These are phyloP conservation scores for Boletus rex-veris DNA, from an alignment of 768 basidiomycete genomes.

Conservation along the genomic window DNA sequence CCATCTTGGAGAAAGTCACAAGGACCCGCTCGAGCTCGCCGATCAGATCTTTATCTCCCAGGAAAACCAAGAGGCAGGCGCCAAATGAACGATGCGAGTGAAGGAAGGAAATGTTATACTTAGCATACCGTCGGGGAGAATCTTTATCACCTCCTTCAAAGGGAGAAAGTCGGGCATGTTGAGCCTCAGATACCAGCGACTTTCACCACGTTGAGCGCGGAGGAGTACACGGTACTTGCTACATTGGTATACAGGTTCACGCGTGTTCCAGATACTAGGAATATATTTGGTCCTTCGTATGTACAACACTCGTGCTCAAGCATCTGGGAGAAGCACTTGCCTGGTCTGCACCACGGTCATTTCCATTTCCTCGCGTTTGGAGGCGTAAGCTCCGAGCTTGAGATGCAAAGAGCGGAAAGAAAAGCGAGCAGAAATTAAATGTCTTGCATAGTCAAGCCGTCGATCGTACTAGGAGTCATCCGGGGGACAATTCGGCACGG, in stretches of 20 bases:
- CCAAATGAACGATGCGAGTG: neutral
- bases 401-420: neutral
- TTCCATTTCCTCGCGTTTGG: too few species aligned
- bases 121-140: neutral
- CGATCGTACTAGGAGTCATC: slow-evolving; percentile 3
- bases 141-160: neutral
- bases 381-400: neutral
- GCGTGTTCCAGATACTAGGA: neutral
- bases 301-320: neutral
- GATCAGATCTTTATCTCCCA: neutral
- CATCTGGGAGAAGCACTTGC: slow-evolving; percentile 5
- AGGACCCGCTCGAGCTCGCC: neutral
- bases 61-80: neutral
- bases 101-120: neutral
- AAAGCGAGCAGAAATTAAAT: neutral
- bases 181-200: neutral
- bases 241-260: neutral
- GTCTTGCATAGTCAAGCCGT: slow-evolving; percentile 10
- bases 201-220: neutral
- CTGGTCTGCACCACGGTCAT: neutral
- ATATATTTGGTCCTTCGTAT: neutral
- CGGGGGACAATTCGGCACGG: slow-evolving; percentile 23
- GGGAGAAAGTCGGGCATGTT: neutral
- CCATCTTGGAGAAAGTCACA: neutral
- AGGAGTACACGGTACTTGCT: neutral